phyloP scores from a whole-genome alignment of 108 stramenopile species.

The Nitzschia sp. region DNA sequence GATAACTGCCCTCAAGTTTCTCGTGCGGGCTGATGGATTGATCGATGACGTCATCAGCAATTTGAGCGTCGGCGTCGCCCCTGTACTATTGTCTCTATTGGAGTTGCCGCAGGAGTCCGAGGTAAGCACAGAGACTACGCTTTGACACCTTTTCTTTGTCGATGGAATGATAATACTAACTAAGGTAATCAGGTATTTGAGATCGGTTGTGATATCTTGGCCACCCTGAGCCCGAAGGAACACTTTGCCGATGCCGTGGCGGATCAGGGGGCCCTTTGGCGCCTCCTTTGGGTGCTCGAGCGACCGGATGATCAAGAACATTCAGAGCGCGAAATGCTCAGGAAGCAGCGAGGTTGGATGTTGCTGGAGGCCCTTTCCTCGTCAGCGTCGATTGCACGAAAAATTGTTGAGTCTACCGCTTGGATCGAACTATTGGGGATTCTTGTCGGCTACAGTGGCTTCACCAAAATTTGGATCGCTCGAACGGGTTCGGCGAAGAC shows the following conservation, averaged over 20 bases:
- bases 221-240: constrained; percentile 55
- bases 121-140: constrained; percentile 24
- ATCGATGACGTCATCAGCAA: constrained; percentile 55
- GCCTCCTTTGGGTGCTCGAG: constrained; percentile 56
- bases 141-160: not conserved
- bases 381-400: constrained; percentile 53
- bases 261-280: constrained; percentile 48
- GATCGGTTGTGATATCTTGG: constrained; percentile 49
- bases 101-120: constrained; percentile 54
- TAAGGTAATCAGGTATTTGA: constrained; percentile 48
- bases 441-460: constrained; percentile 55
- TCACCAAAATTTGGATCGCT: constrained; percentile 52
- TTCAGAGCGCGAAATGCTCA: constrained; percentile 28
- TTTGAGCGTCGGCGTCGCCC: constrained; percentile 7
- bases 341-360: constrained; percentile 54
- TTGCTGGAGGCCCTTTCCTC: constrained; percentile 61
- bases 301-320: constrained; percentile 38
- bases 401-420: constrained; percentile 47
- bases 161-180: not conserved
- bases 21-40: constrained; percentile 48
- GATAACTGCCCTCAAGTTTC: constrained; percentile 37
- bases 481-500: constrained; percentile 63
- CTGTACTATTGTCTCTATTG: constrained; percentile 51
- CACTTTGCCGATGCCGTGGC: constrained; percentile 57
- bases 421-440: constrained; percentile 74